Base-by-base conservation (phyloP, 148 eudicot species). In the Diospyros lotus region DNA sequence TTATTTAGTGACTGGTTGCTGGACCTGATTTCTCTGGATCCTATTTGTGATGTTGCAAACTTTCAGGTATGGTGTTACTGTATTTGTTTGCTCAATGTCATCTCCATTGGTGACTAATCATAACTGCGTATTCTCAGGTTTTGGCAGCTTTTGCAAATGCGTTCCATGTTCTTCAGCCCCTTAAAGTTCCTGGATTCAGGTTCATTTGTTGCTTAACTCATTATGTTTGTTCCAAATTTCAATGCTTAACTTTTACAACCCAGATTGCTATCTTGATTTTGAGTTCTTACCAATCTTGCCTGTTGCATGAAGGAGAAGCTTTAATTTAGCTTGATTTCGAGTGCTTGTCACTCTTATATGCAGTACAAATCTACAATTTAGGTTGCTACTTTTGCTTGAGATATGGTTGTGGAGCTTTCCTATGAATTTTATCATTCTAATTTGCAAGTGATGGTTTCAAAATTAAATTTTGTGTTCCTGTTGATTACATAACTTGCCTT, bases 131-230 rank as follows among this genome's bases (percentile, higher is more conserved):
- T 58, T 62, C 76, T 42, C 87, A 95, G 99, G 94, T 93, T 73
- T 75, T 95, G 82, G 85, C 93, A 69, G 91, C 90, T 80, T 86
- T 95, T 80, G 94, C 99, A 76, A 91, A 89, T 87, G 91, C 97
- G 44, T 95, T 95, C 74, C 98, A 91, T 80, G 88, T 90, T 52
- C 76, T 95, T 63, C 97, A 95, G 82, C 99, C 99, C 67, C 89
- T 93, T 65, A 90, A 87, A 88, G 86, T 95, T 45, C 98, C 98
- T 59, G 94, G 87, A 69, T 95, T 95, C 86, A 95, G 99, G 99
- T 92, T 61, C 56, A 51, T 53, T 44, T 45, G 5, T 71, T 44
- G 9, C 64, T 17, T 78, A 40, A 72, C 72, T 39, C 48, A 41
- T 78, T 65, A 56, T 39, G 4, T 72, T 18, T 58, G 1, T 38